Conservation (phyloP, 2,329 filamentous ascomycete genomes). For the Colletotrichum zoysiae region DNA sequence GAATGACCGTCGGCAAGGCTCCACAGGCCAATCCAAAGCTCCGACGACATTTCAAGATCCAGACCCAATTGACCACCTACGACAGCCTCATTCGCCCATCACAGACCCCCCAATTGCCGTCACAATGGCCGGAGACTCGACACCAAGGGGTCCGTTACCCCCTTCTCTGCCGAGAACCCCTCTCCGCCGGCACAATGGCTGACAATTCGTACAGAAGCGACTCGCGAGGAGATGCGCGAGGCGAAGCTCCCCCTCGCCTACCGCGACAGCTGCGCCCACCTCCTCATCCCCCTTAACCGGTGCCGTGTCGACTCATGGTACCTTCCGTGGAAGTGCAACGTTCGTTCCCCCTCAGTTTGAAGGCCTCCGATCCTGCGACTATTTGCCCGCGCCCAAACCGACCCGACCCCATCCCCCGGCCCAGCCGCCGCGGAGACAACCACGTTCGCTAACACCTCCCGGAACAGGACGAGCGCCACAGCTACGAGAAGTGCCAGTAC, state of each 20-base stretch:
- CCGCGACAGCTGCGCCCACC: slow-evolving; percentile 94
- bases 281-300: slow-evolving; percentile 94
- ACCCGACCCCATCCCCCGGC: not conserved
- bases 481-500: slow-evolving; percentile 99
- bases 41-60: slow-evolving; percentile 40
- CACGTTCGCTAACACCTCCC: slow-evolving; percentile 31
- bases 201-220: slow-evolving; percentile 60
- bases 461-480: slow-evolving; percentile 89
- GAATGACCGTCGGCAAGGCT: slow-evolving; percentile 29
- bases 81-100: slow-evolving; percentile 35
- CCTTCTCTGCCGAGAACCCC: not conserved
- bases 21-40: slow-evolving; percentile 41
- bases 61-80: slow-evolving; percentile 35
- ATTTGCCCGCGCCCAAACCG: not conserved
- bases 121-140: slow-evolving; percentile 42
- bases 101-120: slow-evolving; percentile 34
- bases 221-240: slow-evolving; percentile 93
- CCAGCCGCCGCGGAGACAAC: not conserved
- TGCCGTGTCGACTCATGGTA: slow-evolving; percentile 95
- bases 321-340: slow-evolving; percentile 97
- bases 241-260: slow-evolving; percentile 90
- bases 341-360: slow-evolving; percentile 61
- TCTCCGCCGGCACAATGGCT: not conserved
- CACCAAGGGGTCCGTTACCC: slow-evolving; percentile 35
- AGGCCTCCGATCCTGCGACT: not conserved